These are phyloP conservation scores for Phialocephala subalpina DNA, from an alignment of 2,329 filamentous ascomycete species.

Conservation along the genomic window DNA sequence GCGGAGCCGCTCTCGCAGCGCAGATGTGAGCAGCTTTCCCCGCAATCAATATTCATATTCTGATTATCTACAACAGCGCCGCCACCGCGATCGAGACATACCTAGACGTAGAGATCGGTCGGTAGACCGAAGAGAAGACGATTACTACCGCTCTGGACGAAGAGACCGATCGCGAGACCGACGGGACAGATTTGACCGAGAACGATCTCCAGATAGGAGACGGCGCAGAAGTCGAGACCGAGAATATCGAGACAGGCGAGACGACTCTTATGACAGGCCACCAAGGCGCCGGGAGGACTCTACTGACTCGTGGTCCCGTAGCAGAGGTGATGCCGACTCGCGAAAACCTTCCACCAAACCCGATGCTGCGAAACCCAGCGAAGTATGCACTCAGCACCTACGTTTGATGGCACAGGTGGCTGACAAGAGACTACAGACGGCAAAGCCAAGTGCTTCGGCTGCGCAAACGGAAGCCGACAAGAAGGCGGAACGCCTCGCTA, in stretches of 20 bases:
- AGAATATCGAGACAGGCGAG: constrained; percentile 74
- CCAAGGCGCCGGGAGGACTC: constrained; percentile 73
- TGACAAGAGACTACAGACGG: constrained; percentile 51
- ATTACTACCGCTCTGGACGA: constrained; percentile 66
- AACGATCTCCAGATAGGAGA: constrained; percentile 64
- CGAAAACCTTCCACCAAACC: constrained; percentile 59
- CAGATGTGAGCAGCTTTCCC: constrained; percentile 60
- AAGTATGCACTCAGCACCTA: constrained; percentile 57
- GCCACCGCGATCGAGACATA: constrained; percentile 65
- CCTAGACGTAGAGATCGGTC: constrained; percentile 76
- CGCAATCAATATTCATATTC: constrained; percentile 22
- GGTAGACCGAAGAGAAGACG: constrained; percentile 71
- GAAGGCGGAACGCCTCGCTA: constrained; percentile 81
- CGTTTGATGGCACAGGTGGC: not conserved
- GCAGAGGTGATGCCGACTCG: constrained; percentile 71
- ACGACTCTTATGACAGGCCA: constrained; percentile 74
- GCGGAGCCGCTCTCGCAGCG: constrained; percentile 67
- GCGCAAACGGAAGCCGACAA: constrained; percentile 74
- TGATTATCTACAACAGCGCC: constrained; percentile 54
- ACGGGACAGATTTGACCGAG: constrained; percentile 63
- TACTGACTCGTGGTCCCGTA: constrained; percentile 73
- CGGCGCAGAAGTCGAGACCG: constrained; percentile 72
- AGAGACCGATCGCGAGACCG: constrained; percentile 72
- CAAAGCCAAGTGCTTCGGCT: constrained; percentile 59
- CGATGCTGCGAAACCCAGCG: constrained; percentile 57